A percentile compares a stretch with the other conserved stretches of the same genome.
Conservation (phyloP, 176 grass and related monocot genomes). For the Rhynchospora pubera region DNA sequence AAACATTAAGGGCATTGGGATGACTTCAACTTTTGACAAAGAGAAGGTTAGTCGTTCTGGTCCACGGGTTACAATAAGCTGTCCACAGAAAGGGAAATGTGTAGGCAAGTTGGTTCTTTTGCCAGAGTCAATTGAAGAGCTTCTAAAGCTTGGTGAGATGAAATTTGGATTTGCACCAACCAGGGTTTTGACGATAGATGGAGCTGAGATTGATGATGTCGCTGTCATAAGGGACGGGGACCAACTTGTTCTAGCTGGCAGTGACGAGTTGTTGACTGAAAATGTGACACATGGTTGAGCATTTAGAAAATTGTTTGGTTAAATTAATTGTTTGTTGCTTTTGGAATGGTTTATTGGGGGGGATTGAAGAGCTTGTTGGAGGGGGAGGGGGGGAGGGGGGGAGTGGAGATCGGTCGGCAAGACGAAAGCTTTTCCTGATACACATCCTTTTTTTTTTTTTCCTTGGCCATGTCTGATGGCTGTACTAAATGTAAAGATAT, state of each 20-base stretch:
- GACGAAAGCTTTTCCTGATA: not conserved
- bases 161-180: constrained; percentile 41
- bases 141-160: constrained; percentile 53
- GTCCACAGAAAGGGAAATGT: constrained; percentile 39
- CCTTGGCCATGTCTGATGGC: not conserved
- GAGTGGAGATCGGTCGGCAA: not conserved
- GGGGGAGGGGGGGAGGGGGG: not conserved
- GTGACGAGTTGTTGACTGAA: constrained; percentile 14
- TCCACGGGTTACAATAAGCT: constrained; percentile 62
- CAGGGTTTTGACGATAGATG: constrained; percentile 55
- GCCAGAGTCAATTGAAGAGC: constrained; percentile 52
- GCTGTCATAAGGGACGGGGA: constrained; percentile 82
- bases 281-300: not conserved
- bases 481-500: not conserved
- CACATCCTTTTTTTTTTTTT: not conserved
- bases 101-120: constrained; percentile 53
- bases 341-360: too few relatives aligned
- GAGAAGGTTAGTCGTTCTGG: constrained; percentile 1
- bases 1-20: not conserved
- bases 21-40: constrained; percentile 4
- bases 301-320: too few relatives aligned
- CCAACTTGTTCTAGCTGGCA: constrained; percentile 47
- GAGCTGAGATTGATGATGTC: constrained; percentile 73
- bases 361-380: too few relatives aligned
- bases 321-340: not conserved